A percentile compares a stretch with the other conserved stretches of the same genome.
phyloP scores from a whole-genome alignment of 1,284 basidiomycete species.

The Apiotrichum gamsii region DNA sequence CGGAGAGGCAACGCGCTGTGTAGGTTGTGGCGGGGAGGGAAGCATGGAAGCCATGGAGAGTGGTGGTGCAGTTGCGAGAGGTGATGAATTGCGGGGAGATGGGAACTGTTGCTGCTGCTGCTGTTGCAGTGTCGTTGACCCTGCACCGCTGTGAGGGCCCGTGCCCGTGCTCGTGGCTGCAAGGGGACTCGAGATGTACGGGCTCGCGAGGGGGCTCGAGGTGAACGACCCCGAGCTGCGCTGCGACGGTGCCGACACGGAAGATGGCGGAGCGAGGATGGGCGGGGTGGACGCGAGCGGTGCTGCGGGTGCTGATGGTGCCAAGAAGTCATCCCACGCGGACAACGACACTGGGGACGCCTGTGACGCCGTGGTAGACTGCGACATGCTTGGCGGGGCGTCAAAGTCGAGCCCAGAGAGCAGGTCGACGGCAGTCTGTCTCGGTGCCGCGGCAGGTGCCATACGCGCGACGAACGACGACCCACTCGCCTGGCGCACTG shows the following conservation, averaged over 20 bases:
- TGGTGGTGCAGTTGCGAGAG: neutral
- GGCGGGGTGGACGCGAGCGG: slow-evolving; percentile 3
- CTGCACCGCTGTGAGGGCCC: no score
- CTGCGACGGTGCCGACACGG: neutral
- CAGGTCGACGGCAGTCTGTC: slow-evolving; percentile 30
- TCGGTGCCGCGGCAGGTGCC: slow-evolving; percentile 9
- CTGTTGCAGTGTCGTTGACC: no score
- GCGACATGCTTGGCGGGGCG: no score
- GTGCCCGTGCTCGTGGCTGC: no score
- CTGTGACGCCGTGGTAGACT: slow-evolving; percentile 1
- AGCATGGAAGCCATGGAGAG: neutral
- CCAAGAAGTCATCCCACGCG: slow-evolving; percentile 29
- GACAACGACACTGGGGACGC: neutral
- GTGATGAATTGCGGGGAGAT: neutral
- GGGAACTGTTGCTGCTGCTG: slow-evolving; percentile 4
- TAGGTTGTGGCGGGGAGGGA: no score
- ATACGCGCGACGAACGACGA: slow-evolving; percentile 24
- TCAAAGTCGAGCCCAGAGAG: slow-evolving; percentile 35
- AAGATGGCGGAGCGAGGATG: neutral
- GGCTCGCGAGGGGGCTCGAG: no score
- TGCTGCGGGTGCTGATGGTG: slow-evolving; percentile 3
- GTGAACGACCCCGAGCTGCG: no score
- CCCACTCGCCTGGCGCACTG: neutral
- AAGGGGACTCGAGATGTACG: neutral
- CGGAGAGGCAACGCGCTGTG: no score